phyloP scores from a whole-genome alignment of 176 grass and related monocot genomes.

The Aegilops longissima region DNA sequence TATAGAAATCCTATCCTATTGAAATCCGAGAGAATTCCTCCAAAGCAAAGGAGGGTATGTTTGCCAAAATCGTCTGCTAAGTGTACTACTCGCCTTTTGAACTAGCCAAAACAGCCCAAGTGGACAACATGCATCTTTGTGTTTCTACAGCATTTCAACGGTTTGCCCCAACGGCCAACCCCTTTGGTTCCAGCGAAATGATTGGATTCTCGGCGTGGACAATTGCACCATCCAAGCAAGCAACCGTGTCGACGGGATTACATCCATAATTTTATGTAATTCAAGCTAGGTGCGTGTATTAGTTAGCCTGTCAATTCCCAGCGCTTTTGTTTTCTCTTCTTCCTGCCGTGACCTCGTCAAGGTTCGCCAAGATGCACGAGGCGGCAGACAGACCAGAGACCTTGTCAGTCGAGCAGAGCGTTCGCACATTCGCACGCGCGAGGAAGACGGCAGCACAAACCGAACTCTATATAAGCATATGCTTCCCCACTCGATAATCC shows the following conservation, averaged over 20 bases:
- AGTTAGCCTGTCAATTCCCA: background rate
- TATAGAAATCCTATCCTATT: no score
- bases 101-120: background rate
- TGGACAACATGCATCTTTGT: background rate
- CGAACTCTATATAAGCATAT: background rate
- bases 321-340: background rate
- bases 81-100: no score
- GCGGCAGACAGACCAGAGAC: background rate
- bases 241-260: background rate
- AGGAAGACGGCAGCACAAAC: background rate
- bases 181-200: no score
- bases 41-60: no score
- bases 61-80: no score
- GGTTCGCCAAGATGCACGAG: constrained; percentile 3
- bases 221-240: background rate
- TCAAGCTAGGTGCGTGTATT: constrained; percentile 8
- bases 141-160: no score
- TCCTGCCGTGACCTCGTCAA: background rate
- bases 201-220: background rate
- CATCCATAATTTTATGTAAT: background rate
- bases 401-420: background rate
- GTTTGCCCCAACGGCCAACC: no score
- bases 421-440: background rate
- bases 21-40: no score
- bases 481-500: background rate